Conservation (phyloP, 345 rosid species). For the Aquilaria sinensis region DNA sequence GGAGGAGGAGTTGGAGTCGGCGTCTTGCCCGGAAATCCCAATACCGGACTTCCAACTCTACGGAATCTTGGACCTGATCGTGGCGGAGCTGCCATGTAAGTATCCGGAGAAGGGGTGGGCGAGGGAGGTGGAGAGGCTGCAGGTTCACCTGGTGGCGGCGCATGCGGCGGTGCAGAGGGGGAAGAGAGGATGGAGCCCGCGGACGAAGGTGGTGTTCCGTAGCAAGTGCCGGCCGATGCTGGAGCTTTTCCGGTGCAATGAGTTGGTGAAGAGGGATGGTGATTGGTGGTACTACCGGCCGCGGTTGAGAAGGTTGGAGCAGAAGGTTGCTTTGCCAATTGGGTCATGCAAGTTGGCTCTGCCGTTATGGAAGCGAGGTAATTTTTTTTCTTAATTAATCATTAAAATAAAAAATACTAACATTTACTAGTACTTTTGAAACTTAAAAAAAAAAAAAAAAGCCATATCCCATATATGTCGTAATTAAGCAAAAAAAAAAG, state of each 20-base stretch:
- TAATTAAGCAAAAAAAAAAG: no score
- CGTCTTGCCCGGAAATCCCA: conserved; percentile 78
- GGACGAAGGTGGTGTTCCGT: conserved; percentile 63
- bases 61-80: conserved; percentile 58
- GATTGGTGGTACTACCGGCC: conserved; percentile 87
- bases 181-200: conserved; percentile 50
- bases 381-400: not conserved
- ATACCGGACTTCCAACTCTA: conserved; percentile 55
- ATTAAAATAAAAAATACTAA: not conserved
- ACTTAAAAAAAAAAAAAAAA: no score
- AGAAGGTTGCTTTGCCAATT: conserved; percentile 64
- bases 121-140: conserved; percentile 78
- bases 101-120: conserved; percentile 79
- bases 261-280: conserved; percentile 59
- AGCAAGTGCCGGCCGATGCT: conserved; percentile 89
- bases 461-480: no score
- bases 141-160: conserved; percentile 68
- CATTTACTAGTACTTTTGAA: not conserved
- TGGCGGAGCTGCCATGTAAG: conserved; percentile 71
- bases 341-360: conserved; percentile 79
- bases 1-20: conserved; percentile 70
- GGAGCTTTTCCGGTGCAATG: conserved; percentile 81
- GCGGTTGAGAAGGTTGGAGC: conserved; percentile 50
- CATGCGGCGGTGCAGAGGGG: conserved; percentile 55
- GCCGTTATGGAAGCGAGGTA: conserved; percentile 94